Percentiles rank a stretch among this genome's conserved stretches.
These are phyloP conservation scores for Rosa chinensis DNA, from an alignment of 306 rosid species.

Conservation along the genomic window DNA sequence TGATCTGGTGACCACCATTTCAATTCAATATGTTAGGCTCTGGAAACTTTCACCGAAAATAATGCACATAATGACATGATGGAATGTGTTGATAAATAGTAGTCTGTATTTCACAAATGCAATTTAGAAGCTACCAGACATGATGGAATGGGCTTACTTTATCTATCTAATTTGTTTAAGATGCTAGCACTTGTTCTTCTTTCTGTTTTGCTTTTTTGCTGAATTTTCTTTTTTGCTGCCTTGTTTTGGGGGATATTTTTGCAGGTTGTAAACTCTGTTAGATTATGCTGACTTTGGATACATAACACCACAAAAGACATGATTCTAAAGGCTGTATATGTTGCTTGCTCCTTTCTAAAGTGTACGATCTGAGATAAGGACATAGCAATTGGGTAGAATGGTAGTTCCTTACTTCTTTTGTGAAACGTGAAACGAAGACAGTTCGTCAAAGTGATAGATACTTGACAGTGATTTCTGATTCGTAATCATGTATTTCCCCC, in stretches of 20 bases:
- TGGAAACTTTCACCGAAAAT: too few relatives aligned
- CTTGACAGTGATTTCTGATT: background rate
- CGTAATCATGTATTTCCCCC: background rate
- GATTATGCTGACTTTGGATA: constrained; percentile 46
- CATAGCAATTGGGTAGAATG: background rate
- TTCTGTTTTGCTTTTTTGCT: constrained; percentile 20
- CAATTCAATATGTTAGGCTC: too few relatives aligned
- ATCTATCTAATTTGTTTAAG: too few relatives aligned
- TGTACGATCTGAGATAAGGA: constrained; percentile 11
- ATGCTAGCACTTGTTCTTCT: too few relatives aligned
- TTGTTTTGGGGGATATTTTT: constrained; percentile 39
- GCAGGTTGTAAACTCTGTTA: constrained; percentile 50
- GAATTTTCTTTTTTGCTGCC: constrained; percentile 22
- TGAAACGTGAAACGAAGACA: background rate
- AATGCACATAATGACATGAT: too few relatives aligned
- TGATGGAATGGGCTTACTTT: too few relatives aligned
- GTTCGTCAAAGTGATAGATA: background rate
- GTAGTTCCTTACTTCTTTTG: background rate
- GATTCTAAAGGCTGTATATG: constrained; percentile 39
- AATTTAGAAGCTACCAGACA: too few relatives aligned
- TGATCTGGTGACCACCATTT: too few relatives aligned
- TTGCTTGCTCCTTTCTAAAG: constrained; percentile 18
- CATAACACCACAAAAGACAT: constrained; percentile 33
- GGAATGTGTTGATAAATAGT: too few relatives aligned
- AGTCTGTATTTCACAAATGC: too few relatives aligned